Evolutionary conservation across 352 stramenopile genomes (phyloP).

Genomic region (Aphanomyces invadans): DNA sequence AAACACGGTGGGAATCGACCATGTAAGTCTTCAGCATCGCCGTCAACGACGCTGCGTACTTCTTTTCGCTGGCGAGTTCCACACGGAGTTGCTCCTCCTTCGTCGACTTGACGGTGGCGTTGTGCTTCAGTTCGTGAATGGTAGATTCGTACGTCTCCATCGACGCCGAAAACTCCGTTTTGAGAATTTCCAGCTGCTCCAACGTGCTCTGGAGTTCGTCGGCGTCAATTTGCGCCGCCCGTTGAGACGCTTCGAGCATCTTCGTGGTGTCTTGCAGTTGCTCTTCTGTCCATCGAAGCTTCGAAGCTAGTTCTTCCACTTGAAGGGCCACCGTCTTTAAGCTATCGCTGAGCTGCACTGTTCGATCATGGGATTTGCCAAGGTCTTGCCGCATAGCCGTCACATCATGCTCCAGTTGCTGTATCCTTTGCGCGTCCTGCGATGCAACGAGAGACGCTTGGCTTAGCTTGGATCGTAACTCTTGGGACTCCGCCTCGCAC

Average conservation of each 20-base stretch:
- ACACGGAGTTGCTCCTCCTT: conserved; percentile 35
- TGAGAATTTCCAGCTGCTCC: conserved; percentile 33
- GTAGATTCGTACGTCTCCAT: conserved; percentile 29
- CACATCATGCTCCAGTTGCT: conserved; percentile 1
- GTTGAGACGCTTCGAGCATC: conserved; percentile 25
- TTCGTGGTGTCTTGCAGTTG: conserved; percentile 22
- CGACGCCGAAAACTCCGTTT: conserved; percentile 32
- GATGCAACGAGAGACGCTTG: background rate
- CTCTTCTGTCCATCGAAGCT: conserved; percentile 14
- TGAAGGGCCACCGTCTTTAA: conserved; percentile 14
- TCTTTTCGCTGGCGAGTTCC: conserved; percentile 38
- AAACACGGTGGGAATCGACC: conserved; percentile 52
- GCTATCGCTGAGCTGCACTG: background rate
- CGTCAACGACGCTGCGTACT: conserved; percentile 46
- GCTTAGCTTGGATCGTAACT: background rate
- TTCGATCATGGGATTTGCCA: background rate
- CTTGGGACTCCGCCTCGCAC: background rate
- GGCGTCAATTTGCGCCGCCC: conserved; percentile 30
- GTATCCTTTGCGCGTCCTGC: background rate
- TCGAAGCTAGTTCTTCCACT: conserved; percentile 1
- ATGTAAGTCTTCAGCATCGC: conserved; percentile 43
- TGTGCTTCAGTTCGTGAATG: conserved; percentile 2
- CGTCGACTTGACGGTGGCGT: conserved; percentile 23
- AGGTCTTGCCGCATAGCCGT: background rate
- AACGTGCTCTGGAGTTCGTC: conserved; percentile 35